Conservation (phyloP, 768 basidiomycete genomes). For the Mycena indigotica region DNA sequence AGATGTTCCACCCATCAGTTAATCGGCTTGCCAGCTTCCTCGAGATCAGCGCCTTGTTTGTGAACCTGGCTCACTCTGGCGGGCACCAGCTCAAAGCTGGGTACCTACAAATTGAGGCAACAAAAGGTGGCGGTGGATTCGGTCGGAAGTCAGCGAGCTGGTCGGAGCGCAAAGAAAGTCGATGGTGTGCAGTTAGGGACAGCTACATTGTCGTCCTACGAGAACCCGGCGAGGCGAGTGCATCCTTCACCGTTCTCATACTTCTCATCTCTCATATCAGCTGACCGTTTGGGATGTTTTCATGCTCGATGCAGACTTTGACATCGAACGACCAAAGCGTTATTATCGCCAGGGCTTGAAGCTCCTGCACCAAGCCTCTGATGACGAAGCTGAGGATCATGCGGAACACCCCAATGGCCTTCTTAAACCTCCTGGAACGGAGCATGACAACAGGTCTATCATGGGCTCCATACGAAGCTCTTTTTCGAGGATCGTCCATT, state of each 20-base stretch:
- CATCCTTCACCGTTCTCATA: not conserved
- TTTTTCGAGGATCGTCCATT: conserved; percentile 49
- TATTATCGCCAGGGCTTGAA: conserved; percentile 86
- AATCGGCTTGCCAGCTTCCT: conserved; percentile 90
- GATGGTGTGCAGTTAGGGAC: conserved; percentile 93
- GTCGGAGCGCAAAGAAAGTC: conserved; percentile 61
- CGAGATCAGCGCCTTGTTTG: conserved; percentile 87
- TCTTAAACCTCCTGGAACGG: conserved; percentile 17
- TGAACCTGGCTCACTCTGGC: conserved; percentile 76
- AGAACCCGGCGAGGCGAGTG: conserved; percentile 87
- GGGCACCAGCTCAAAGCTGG: conserved; percentile 93
- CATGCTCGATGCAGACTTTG: conserved; percentile 85
- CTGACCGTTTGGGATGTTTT: conserved; percentile 93
- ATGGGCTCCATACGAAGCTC: conserved; percentile 52
- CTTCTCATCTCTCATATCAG: conserved; percentile 39
- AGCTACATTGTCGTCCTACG: conserved; percentile 86
- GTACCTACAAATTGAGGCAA: conserved; percentile 62
- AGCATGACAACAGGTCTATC: conserved; percentile 40
- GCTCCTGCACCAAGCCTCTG: conserved; percentile 48
- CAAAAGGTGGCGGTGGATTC: conserved; percentile 55
- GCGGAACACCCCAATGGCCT: not conserved
- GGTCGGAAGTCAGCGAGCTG: conserved; percentile 67
- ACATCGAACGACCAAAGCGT: conserved; percentile 86
- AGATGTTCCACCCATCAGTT: conserved; percentile 96
- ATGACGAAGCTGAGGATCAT: conserved; percentile 26